phyloP scores from a whole-genome alignment of 768 basidiomycete genomes.

The Trametes punicea region DNA sequence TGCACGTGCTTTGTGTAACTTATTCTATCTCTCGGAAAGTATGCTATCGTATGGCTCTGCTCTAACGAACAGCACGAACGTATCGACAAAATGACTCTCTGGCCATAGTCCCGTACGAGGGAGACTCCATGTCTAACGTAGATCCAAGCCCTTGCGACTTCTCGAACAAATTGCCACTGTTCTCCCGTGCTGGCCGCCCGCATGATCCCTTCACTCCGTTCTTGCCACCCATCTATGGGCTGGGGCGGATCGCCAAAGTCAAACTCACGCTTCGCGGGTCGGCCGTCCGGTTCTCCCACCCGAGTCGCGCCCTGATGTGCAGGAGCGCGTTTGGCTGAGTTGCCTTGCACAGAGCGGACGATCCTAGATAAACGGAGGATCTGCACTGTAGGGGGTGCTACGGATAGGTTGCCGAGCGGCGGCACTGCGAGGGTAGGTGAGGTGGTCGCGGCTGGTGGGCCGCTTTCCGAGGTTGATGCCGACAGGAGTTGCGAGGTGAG shows the following conservation, averaged over 20 bases:
- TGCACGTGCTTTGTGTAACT: constrained; percentile 13
- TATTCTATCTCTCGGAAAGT: constrained; percentile 13
- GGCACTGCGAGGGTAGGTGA: background rate
- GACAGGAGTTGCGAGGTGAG: too few species aligned
- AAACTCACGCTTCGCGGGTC: constrained; percentile 13
- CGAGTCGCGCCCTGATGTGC: constrained; percentile 5
- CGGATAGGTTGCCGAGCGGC: background rate
- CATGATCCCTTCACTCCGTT: background rate
- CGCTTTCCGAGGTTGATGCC: too few species aligned
- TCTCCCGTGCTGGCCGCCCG: background rate
- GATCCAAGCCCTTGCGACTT: background rate
- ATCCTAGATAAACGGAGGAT: constrained; percentile 2
- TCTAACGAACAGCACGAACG: background rate
- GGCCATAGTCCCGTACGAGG: background rate
- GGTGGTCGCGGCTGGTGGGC: background rate
- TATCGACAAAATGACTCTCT: too few species aligned
- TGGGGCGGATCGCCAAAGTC: background rate
- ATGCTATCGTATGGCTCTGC: constrained; percentile 5
- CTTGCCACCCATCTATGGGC: background rate
- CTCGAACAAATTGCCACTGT: background rate
- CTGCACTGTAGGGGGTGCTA: background rate
- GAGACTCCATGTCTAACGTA: background rate
- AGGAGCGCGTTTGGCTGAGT: background rate
- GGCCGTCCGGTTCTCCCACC: background rate
- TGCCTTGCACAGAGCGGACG: background rate